Evolutionary conservation across 148 eudicot species (phyloP), one percentile per base, ranked within the genome.

Genomic region (Rhododendron molle): DNA sequence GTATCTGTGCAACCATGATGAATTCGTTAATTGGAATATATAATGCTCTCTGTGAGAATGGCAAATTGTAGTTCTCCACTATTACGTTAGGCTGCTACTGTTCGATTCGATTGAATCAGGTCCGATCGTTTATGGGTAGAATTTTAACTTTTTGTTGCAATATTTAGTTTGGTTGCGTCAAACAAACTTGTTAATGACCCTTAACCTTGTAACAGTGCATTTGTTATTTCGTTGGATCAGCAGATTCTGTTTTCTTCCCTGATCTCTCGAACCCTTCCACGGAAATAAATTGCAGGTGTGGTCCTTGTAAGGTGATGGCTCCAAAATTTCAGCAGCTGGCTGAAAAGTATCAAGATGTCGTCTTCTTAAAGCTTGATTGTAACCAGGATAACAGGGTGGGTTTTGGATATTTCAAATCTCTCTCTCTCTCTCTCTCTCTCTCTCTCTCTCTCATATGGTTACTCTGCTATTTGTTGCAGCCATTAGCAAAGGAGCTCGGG

Each of bases 221-320:
- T 40, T 60, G 71, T 65, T 8, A 3, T 46, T 65, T 65, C 9
- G 2, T 38, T 79, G 76, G 7, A 8, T 79, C 30, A 5, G 9
- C 65, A 65, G n/a, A 23, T 65, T 65, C 30, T n/a, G 28, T 65
- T 65, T 65, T 23, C 36, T 44, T 69, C 26, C 82, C 80, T 40
- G 23, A 82, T 58, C 30, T 76, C n/a, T 81, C 50, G 11, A 46
- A 47, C 40, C 36, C 46, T 65, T 79, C 23, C 18, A 12, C 20
- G 32, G 50, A 20, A 52, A 81, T 46, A 49, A 80, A 47, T 62
- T 81, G 83, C 87, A 96, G 99, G 98, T 96, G 99, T 47, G 99
- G 97, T 44, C 98, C 99, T 26, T 96, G 99, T 82, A 96, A 96
- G 91, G 90, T 95, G 82, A 96, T 96, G 15, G 99, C 98, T 79